Evolutionary conservation across 495 filamentous ascomycete genomes (phyloP), one percentile per base, ranked within the genome.

Genomic region (Neurospora sp.): DNA sequence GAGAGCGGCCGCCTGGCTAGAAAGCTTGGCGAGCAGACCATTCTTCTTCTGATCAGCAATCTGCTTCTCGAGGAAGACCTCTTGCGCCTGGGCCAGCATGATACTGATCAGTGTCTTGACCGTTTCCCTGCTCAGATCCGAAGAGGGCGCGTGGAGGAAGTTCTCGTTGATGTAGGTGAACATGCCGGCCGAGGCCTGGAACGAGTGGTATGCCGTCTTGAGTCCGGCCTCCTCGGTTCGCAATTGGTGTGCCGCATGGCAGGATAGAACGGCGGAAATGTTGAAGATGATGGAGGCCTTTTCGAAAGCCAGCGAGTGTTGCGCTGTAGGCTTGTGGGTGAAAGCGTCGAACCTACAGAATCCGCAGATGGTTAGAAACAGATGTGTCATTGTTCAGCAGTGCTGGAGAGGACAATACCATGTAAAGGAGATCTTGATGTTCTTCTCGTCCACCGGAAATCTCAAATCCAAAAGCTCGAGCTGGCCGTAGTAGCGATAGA

Each of bases 131-230:
- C 94, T 97, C 41, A 99, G 83, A 78, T 99, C 96, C 37, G 92
- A 96, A 10, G 94, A 97, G 4, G 96, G 96, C 41, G 96, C 96
- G 78, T 99, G 96, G 47, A 98, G 84, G 82, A 99, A 99, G 82
- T 99, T 98, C 83, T 98, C 94, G 81, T 98, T 99, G 84, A 99
- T 98, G 77, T 99, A 99, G 22, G 94, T 98, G 82, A 98, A 99
- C 96, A 99, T 99, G 81, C 96, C 96, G 12, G 96, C 96, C 35
- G 94, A 92, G 41, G 96, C 96, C 80, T 99, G 96, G 85, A 98
- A 98, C 27, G 96, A 98, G 82, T 99, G 95, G 78, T 97, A 99
- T 3, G 96, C 92, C 18, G 93, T 96, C 83, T 98, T 99, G 74
- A 98, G 88, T 37, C 96, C 95, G 22, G 91, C 85, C 73, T 98